These are phyloP conservation scores for Talaromyces albobiverticillius DNA, from an alignment of 2,329 filamentous ascomycete species.

Conservation along the genomic window DNA sequence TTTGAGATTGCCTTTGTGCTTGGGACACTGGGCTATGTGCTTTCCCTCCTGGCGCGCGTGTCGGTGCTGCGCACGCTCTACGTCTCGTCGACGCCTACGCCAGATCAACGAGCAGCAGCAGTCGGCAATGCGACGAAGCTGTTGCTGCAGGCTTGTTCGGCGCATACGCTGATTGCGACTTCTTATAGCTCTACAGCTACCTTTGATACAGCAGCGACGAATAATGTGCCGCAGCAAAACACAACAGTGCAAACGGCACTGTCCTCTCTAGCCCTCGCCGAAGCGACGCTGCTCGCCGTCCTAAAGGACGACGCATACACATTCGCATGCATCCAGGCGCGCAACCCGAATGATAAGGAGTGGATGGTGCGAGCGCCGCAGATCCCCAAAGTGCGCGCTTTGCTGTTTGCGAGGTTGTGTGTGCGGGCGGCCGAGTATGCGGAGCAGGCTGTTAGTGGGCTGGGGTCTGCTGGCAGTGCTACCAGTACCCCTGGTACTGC, in stretches of 20 bases:
- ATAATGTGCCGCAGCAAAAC: conserved; percentile 45
- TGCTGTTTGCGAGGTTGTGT: conserved; percentile 83
- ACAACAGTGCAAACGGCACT: conserved; percentile 41
- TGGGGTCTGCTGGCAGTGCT: conserved; percentile 37
- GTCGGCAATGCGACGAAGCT: conserved; percentile 73
- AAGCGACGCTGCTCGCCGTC: conserved; percentile 85
- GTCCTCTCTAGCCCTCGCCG: conserved; percentile 67
- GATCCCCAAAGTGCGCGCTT: conserved; percentile 82
- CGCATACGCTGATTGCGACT: conserved; percentile 69
- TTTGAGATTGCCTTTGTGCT: conserved; percentile 80
- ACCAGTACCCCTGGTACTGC: conserved; percentile 17
- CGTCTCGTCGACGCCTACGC: conserved; percentile 59
- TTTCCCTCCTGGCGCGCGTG: conserved; percentile 69
- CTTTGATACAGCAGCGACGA: conserved; percentile 20
- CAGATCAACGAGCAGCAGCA: conserved; percentile 66
- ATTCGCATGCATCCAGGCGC: conserved; percentile 72
- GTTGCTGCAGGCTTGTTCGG: conserved; percentile 72
- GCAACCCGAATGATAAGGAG: conserved; percentile 80
- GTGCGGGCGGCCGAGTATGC: conserved; percentile 87
- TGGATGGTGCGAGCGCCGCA: conserved; percentile 95
- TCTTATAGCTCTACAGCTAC: conserved; percentile 49
- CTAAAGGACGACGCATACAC: conserved; percentile 94
- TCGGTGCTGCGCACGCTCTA: conserved; percentile 69
- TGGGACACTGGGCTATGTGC: conserved; percentile 70
- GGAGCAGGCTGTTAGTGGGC: conserved; percentile 61